Percentiles rank a stretch among this genome's conserved stretches.
Evolutionary conservation across 306 rosid genomes (phyloP).

Genomic region (Corylus avellana): DNA sequence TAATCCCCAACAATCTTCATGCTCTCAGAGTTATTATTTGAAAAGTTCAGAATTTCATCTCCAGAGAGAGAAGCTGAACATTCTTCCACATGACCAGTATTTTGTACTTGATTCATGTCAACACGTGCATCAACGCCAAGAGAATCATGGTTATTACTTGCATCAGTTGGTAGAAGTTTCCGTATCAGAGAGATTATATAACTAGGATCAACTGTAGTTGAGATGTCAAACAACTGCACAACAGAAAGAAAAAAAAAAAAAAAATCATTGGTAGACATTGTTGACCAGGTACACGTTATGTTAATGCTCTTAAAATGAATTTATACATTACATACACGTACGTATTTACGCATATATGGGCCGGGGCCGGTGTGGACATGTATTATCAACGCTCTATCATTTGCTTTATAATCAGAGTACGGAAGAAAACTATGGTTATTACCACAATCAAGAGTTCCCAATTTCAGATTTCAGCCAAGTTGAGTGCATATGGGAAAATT

Average conservation of each 20-base stretch:
- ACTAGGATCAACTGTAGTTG: conserved; percentile 93
- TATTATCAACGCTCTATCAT: background rate
- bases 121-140: conserved; percentile 20
- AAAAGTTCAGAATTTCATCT: conserved; percentile 3
- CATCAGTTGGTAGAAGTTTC: conserved; percentile 64
- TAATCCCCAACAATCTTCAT: conserved; percentile 51
- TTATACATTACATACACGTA: background rate
- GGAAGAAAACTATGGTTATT: background rate
- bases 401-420: background rate
- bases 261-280: background rate
- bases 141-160: conserved; percentile 20
- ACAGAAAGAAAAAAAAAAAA: background rate
- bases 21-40: conserved; percentile 30
- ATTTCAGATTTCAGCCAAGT: background rate
- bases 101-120: conserved; percentile 26
- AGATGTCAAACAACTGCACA: conserved; percentile 80
- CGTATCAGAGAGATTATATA: conserved; percentile 83
- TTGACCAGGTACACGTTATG: background rate
- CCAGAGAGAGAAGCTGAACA: conserved; percentile 24
- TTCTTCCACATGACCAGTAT: conserved; percentile 25
- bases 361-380: background rate
- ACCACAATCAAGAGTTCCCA: background rate
- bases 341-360: background rate
- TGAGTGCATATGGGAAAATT: background rate
- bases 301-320: background rate